Evolutionary conservation across 441 rosid species (phyloP), one percentile per base, ranked within the genome.

Genomic region (Syzygium syzygioides): DNA sequence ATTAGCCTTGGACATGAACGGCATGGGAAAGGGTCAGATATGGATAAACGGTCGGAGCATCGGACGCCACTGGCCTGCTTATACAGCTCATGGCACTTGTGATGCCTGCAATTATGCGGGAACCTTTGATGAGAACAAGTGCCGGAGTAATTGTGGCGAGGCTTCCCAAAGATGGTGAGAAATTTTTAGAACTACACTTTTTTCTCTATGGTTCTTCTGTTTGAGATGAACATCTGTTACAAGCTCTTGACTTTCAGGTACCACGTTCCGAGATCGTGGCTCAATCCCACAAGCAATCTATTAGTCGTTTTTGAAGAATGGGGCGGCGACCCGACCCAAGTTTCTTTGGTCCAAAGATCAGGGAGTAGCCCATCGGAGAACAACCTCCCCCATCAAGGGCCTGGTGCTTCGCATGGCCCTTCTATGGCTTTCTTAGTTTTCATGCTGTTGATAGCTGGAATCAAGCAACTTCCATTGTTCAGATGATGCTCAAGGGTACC

Each of bases 211-310:
- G 50, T 19, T 32, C 62, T 37, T 85, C 62, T 55, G 28, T 85
- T 71, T 37, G 37, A 37, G 52, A 71, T 71, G 83, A 23, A 85
- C 66, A 54, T 26, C 41, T 14, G 28, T 55, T 20, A 18, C 48
- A 54, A 13, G 48, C 64, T 85, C 19, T 55, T 48, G 13, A 54
- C 62, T 89, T 87, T 87, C 85, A 94, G 96, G 95, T 93, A 93
- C 90, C 94, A 93, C 88, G 91, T 94, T 87, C 95, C 94, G 19
- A 91, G 91, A 34, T 93, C 96, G 52, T 93, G 95, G 95, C 87
- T 94, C 86, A 91, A 91, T 26, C 93, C 93, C 26, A 90, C 52
- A 17, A 93, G 92, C 56, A 93, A 94, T 76, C 89, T 94, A 20
- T 13, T 93, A 89, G 94, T 92, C 28, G 83, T 93, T 86, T 93